Base-by-base conservation (phyloP, 208 protist species). In the Crithidia expoeki region DNA sequence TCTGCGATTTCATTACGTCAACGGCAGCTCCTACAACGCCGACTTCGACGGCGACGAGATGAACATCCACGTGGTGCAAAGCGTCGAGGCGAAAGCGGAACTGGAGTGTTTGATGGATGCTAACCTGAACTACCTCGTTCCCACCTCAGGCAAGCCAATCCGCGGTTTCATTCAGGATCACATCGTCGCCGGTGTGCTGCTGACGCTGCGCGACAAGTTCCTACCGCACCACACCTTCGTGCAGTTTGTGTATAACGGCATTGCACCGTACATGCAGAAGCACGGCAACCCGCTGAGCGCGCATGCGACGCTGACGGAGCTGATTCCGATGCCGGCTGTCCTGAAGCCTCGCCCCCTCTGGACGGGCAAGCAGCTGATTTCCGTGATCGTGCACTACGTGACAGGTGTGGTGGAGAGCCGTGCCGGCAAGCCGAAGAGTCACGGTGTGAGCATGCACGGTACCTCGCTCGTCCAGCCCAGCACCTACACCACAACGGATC, bases 1-100 rank as follows among this genome's bases (percentile, higher is more conserved):
- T 44, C 84, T 99, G 51, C 94, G 99, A 63, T 98, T 99, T 77
- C 99, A 99, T 86, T 99, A 99, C 87, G 96, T 98, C 42, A 99
- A 99, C 88, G 99, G 99, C 84, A 99, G 98, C 74, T 98, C 97
- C n/a, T 99, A 99, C 90, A 99, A 99, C 83, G 99, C 99, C 14
- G 99, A 99, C 91, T 99, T 99, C 83, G 99, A 99, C 91, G 99
- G 99, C 32, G 99, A 99, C 88, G 99, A 99, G 84, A 99, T 99
- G 96, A 99, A 99, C 92, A 76, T 99, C 32, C 99, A 99, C 83
- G 93, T 99, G 7, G 98, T 98, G 59, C 99, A 99, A 86, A 95
- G 84, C 62, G 33, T 97, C 14, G 81, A 97, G 75, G 94, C 97
- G 19, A 84, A 93, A 56, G 89, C 97, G 27, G 99, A 99, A 89